Evolutionary conservation across 1,284 basidiomycete genomes (phyloP).

Genomic region (Ceratobasidium sp.): DNA sequence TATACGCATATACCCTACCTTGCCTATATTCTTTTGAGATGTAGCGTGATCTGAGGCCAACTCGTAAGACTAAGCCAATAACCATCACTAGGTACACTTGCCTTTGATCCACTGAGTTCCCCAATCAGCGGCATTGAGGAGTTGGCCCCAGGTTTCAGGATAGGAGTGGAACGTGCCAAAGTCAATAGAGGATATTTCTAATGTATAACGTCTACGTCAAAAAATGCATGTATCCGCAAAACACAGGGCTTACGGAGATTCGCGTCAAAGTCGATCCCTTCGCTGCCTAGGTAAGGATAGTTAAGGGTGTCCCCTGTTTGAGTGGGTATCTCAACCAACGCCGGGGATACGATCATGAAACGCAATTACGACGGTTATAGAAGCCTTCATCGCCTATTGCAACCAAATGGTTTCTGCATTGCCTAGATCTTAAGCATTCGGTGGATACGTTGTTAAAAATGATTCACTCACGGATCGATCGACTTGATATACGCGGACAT

Average conservation of each 20-base stretch:
- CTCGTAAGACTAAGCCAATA: neutral
- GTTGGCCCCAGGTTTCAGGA: constrained; percentile 41
- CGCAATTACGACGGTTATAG: constrained; percentile 36
- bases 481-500: constrained; percentile 44
- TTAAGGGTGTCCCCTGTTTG: constrained; percentile 13
- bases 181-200: constrained; percentile 41
- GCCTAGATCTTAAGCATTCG: neutral
- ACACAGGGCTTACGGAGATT: constrained; percentile 28
- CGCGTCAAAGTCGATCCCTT: constrained; percentile 40
- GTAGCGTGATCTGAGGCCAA: constrained; percentile 62
- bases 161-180: constrained; percentile 43
- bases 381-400: constrained; percentile 43
- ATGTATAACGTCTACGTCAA: neutral
- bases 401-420: constrained; percentile 25
- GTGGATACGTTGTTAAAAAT: neutral
- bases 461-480: constrained; percentile 34
- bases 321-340: no score
- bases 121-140: constrained; percentile 51
- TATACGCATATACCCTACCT: constrained; percentile 44
- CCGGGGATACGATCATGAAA: neutral
- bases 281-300: constrained; percentile 35
- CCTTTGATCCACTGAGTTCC: constrained; percentile 54
- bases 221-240: neutral
- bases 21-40: constrained; percentile 58
- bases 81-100: neutral